These are phyloP conservation scores for Saprolegnia parasitica DNA, from an alignment of 352 stramenopile genomes.

Conservation along the genomic window DNA sequence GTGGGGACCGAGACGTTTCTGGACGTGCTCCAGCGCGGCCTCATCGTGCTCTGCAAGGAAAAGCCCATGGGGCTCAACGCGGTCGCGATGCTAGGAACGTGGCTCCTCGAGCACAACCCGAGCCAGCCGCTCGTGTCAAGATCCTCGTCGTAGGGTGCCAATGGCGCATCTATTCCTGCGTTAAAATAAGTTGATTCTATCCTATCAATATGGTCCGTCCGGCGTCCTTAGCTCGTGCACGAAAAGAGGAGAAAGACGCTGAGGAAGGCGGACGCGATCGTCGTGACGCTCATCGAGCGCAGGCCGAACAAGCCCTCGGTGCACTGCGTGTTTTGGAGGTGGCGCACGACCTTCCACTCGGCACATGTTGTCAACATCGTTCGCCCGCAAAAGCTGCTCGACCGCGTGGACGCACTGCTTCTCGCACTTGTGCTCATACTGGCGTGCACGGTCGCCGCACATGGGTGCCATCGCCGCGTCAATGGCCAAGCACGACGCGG, in stretches of 20 bases:
- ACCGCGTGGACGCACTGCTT: slow-evolving; percentile 28
- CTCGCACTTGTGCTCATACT: slow-evolving; percentile 21
- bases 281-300: slow-evolving; percentile 20
- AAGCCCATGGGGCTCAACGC: slow-evolving; percentile 72
- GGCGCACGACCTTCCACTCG: slow-evolving; percentile 25
- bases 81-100: slow-evolving; percentile 77
- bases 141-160: background rate
- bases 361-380: slow-evolving; percentile 7
- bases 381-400: slow-evolving; percentile 17
- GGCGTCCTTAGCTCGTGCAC: slow-evolving; percentile 14
- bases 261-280: slow-evolving; percentile 23
- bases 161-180: background rate
- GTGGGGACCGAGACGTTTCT: slow-evolving; percentile 51
- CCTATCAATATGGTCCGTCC: background rate
- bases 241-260: slow-evolving; percentile 26
- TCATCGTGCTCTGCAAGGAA: slow-evolving; percentile 74
- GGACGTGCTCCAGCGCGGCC: slow-evolving; percentile 63
- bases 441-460: slow-evolving; percentile 12
- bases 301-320: background rate
- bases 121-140: slow-evolving; percentile 46
- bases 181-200: slow-evolving; percentile 8
- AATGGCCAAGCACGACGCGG: background rate
- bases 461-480: slow-evolving; percentile 20
- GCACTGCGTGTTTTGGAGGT: slow-evolving; percentile 15
- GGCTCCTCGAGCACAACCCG: slow-evolving; percentile 83